Evolutionary conservation across 768 basidiomycete genomes (phyloP), one percentile per base, ranked within the genome.

Genomic region (Cystobasidium tubakii): DNA sequence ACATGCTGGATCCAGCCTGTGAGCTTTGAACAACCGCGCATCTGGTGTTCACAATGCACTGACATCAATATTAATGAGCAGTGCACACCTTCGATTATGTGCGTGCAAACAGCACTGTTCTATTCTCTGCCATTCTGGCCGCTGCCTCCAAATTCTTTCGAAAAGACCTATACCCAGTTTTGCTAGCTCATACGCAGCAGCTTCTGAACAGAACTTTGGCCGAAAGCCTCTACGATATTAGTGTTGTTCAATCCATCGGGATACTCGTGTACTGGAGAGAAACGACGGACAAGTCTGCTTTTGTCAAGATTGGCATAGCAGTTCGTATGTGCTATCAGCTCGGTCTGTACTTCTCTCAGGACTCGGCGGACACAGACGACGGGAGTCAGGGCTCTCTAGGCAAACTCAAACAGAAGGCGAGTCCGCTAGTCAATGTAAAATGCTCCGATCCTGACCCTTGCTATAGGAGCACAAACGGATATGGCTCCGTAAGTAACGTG

Each of bases 71-170:
- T n/a, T n/a, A n/a, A n/a, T n/a, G n/a, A n/a, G 27, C 53, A 55
- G 53, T 55, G 9, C 53, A 55, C 53, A 55, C 53, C n/a, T 55
- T 55, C 27, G 53, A 55, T 7, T 55, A 23, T 29, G 27, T 29
- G 21, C 53, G 53, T 29, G 27, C 6, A 10, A 29, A 7, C 10
- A 55, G n/a, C 27, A n/a, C 27, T 29, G 27, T 55, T 7, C 53
- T 55, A n/a, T 55, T 55, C 53, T 55, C 53, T 55, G 53, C 53
- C 53, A 29, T 55, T 29, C n/a, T 55, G 27, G 21, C 53, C 7
- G 53, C 53, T 55, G 53, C n/a, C 10, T n/a, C 53, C 53, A 55
- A 55, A 29, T 55, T 55, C 53, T 55, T 55, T n/a, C 53, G 53
- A 7, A n/a, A n/a, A n/a, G 53, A 55, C 27, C n/a, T 55, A 7